phyloP scores from a whole-genome alignment of 176 grass and related monocot species.

The Oryza officinalis region DNA sequence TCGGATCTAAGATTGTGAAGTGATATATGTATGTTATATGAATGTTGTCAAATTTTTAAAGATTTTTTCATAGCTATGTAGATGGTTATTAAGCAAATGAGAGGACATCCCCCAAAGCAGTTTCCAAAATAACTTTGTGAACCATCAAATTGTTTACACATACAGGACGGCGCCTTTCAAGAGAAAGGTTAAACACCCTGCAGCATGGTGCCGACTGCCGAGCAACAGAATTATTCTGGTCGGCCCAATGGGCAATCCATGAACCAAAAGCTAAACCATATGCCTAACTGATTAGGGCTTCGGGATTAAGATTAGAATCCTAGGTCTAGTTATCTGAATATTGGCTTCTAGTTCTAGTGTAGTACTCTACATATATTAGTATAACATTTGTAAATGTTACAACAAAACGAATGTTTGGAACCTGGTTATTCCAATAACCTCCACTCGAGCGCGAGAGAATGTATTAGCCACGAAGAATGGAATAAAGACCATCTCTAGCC shows the following conservation, averaged over 20 bases:
- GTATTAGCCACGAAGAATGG: conserved; percentile 54
- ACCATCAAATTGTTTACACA: neutral
- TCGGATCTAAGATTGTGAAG: too few species aligned
- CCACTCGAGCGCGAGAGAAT: conserved; percentile 29
- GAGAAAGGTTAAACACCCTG: too few species aligned
- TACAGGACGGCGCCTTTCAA: neutral
- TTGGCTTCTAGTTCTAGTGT: neutral
- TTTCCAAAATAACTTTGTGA: neutral
- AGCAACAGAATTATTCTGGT: too few species aligned
- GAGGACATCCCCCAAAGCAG: too few species aligned
- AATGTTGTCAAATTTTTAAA: too few species aligned
- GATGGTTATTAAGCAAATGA: too few species aligned
- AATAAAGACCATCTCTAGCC: conserved; percentile 59
- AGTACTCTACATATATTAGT: neutral
- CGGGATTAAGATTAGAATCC: neutral
- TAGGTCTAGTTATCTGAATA: neutral
- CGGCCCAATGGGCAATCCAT: neutral
- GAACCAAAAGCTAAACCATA: neutral
- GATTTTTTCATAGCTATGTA: too few species aligned
- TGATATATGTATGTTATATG: too few species aligned
- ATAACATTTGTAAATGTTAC: neutral
- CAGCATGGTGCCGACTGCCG: too few species aligned
- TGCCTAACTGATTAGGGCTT: too few species aligned
- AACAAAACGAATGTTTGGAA: conserved; percentile 13
- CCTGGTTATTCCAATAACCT: conserved; percentile 36